Base-by-base conservation (phyloP, 1,284 basidiomycete genomes). In the Kwoniella shivajii region DNA sequence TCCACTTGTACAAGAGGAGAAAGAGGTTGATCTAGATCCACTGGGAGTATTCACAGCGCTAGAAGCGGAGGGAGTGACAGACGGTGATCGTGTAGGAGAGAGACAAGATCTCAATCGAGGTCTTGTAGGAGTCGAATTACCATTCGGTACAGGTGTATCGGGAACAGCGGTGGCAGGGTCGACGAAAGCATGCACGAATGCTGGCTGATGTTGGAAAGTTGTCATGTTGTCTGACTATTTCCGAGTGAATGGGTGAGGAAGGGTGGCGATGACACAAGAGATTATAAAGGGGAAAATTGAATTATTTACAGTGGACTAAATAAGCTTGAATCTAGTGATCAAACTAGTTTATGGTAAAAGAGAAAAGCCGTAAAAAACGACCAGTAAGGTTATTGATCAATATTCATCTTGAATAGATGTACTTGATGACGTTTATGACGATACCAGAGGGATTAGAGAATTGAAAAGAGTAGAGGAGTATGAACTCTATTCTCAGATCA, bases 101-200 rank as follows among this genome's bases (percentile, higher is more conserved):
- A 76, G 66, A 43, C 73, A 76, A 6, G 74, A 72, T 45, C 74
- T 65, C 29, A 76, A 63, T 41, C 66, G 65, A 11, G 51, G 43
- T 18, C 41, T 18, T 14, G 45, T 27, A 16, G 44, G n/a, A 11
- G 39, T 20, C 26, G 38, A 26, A 39, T 50, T 27, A 4, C 27
- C 6, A 2, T 22, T 13, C 16, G 31, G 31, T 38, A 31, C 33
- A 14, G 18, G 44, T 46, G n/a, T 6, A 6, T 33, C 20, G 26
- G 37, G 18, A 13, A 36, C 20, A n/a, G 48, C 39, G 7, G 4
- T 10, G 27, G 48, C 6, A 39, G 16, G 6, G 31, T 16, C 13
- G 14, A 26, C 24, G 48, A 39, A 24, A 11, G 36, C 5, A 36
- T 37, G 18, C 13, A 31, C 34, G 13, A 39, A 39, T n/a, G 36